phyloP scores from a whole-genome alignment of 805 yeast genomes.

The Ascoidea asiatica region DNA sequence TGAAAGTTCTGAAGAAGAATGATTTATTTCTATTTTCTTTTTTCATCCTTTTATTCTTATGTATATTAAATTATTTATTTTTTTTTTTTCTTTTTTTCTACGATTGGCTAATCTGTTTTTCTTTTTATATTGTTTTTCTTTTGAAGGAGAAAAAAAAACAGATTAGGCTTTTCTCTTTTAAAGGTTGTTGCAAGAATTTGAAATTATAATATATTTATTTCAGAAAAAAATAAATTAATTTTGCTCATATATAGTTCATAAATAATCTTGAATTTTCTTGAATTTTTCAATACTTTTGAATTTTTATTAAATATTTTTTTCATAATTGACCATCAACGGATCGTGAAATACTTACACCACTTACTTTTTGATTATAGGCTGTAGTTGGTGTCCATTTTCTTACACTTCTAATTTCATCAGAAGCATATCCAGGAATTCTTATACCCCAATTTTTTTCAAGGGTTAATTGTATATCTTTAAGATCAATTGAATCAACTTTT shows the following conservation, averaged over 20 bases:
- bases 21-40: constrained; percentile 8
- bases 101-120: too few species aligned
- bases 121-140: too few species aligned
- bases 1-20: constrained; percentile 65
- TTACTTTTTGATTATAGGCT: constrained; percentile 50
- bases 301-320: too few species aligned
- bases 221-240: too few species aligned
- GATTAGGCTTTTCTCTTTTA: too few species aligned
- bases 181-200: background rate
- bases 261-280: too few species aligned
- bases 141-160: too few species aligned
- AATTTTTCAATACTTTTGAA: background rate
- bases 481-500: constrained; percentile 75
- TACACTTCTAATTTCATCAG: constrained; percentile 77
- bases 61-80: background rate
- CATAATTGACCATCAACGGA: constrained; percentile 10
- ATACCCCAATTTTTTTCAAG: constrained; percentile 91
- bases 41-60: background rate
- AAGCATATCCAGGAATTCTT: constrained; percentile 82
- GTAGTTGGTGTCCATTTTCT: constrained; percentile 59
- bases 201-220: too few species aligned
- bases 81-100: background rate
- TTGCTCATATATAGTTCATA: too few species aligned
- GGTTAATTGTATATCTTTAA: constrained; percentile 82
- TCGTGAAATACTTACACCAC: constrained; percentile 24